Evolutionary conservation across 805 yeast genomes (phyloP).

Genomic region (Cyberlindnera lachancei): DNA sequence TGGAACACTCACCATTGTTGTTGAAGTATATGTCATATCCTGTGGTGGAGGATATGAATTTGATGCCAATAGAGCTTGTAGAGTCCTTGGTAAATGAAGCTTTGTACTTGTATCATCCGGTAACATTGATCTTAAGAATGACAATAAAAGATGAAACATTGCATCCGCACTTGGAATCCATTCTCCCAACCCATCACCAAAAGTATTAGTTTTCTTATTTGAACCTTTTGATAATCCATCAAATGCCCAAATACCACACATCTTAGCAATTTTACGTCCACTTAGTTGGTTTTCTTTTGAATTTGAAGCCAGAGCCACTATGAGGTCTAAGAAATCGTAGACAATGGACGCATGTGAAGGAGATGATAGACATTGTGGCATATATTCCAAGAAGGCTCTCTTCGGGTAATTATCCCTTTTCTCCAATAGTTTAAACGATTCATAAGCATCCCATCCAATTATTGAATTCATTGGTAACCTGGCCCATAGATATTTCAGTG

Average conservation of each 20-base stretch:
- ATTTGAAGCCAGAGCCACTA: conserved; percentile 72
- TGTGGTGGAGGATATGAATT: conserved; percentile 82
- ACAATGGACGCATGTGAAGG: conserved; percentile 88
- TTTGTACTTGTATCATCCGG: conserved; percentile 53
- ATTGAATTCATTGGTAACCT: conserved; percentile 72
- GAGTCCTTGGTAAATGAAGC: conserved; percentile 52
- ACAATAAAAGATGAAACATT: conserved; percentile 67
- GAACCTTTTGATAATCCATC: conserved; percentile 28
- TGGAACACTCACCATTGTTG: conserved; percentile 47
- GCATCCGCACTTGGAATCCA: conserved; percentile 86
- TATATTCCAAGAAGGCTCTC: conserved; percentile 67
- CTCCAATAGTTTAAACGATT: conserved; percentile 60
- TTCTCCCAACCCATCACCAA: conserved; percentile 61
- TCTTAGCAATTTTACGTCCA: conserved; percentile 70
- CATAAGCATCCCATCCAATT: conserved; percentile 81
- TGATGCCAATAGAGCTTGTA: conserved; percentile 57
- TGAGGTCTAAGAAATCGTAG: conserved; percentile 76
- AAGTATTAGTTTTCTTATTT: conserved; percentile 27
- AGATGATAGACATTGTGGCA: conserved; percentile 78
- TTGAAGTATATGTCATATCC: conserved; percentile 26
- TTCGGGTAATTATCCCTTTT: conserved; percentile 58
- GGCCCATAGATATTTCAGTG: conserved; percentile 81
- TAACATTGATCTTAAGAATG: conserved; percentile 74
- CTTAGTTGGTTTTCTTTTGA: conserved; percentile 71
- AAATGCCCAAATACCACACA: conserved; percentile 90